phyloP scores from a whole-genome alignment of 169 alveolate genomes.

The Prorocentrum cordatum region DNA sequence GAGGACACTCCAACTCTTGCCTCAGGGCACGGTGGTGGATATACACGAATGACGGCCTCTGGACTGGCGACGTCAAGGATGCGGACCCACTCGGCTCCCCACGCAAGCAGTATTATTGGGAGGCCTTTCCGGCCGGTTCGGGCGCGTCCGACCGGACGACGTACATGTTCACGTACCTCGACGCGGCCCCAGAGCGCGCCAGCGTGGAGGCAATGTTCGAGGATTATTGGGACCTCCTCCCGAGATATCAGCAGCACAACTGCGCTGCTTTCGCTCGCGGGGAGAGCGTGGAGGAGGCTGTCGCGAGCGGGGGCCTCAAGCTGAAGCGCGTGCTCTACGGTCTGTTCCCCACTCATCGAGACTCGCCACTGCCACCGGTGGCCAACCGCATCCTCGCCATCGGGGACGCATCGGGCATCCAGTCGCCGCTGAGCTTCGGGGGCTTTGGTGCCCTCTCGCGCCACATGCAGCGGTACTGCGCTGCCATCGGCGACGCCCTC shows the following conservation, averaged over 20 bases:
- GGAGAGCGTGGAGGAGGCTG: background rate
- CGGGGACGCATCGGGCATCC: slow-evolving; percentile 58
- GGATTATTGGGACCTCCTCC: background rate
- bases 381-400: slow-evolving; percentile 38
- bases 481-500: slow-evolving; percentile 28
- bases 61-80: no score
- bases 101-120: background rate
- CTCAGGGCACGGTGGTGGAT: no score
- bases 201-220: background rate
- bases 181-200: background rate
- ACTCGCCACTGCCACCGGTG: slow-evolving; percentile 13
- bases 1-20: no score
- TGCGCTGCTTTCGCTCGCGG: no score
- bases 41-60: no score
- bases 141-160: background rate
- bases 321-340: background rate
- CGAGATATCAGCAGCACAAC: background rate
- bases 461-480: slow-evolving; percentile 3
- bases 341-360: background rate
- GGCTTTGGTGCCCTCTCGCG: slow-evolving; percentile 51
- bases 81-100: no score
- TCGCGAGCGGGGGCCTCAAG: background rate
- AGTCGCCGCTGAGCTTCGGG: slow-evolving; percentile 47
- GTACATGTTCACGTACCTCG: background rate
- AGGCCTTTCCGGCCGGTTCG: background rate